Base-by-base conservation (phyloP, 495 filamentous ascomycete species). In the Astrothelium subdiscretum region DNA sequence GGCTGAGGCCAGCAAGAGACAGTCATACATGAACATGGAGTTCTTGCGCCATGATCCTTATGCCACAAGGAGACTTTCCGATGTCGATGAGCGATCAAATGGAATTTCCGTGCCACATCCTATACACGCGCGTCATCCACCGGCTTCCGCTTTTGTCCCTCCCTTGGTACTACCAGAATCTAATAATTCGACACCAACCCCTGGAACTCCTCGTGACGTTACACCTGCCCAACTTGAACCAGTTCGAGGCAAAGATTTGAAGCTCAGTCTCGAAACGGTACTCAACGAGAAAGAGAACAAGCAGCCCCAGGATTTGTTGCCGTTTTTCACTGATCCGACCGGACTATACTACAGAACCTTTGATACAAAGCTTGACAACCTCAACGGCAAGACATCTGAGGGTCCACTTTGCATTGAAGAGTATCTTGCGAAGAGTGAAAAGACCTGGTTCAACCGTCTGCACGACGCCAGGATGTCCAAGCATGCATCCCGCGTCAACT, bases 301-400 rank as follows among this genome's bases (percentile, higher is more conserved):
- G 66, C 75, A 79, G 67, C 77, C 87, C 27, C 84, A 87, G 64
- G 80, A 85, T 63, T 81, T 86, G 20, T 81, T 85, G 63, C 84
- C 83, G 29, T 84, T 81, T 74, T 88, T 88, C 73, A 86, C 80
- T n/a, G 85, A 88, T 68, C 76, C 79, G 4, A 80, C 76, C 27
- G 82, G 82, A 15, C 67, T 79, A 29, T 87, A 82, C 71, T 80
- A 81, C 26, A 70, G 76, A 27, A 73, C 73, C 42, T 88, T 86
- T 62, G 77, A 82, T 57, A 79, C 80, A 70, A 76, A 80, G 65
- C 76, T 83, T 3, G 76, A 80, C 1, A 63, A 70, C 20, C 73
- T 87, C 13, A 80, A 78, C 27, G 77, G 75, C 44, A 79, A 78
- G 58, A 83, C 76, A 57, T 85, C 83, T 0, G 74, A 80, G 60